Evolutionary conservation across 495 filamentous ascomycete species (phyloP), one percentile per base, ranked within the genome.

Genomic region (Penicillium cinerascens): DNA sequence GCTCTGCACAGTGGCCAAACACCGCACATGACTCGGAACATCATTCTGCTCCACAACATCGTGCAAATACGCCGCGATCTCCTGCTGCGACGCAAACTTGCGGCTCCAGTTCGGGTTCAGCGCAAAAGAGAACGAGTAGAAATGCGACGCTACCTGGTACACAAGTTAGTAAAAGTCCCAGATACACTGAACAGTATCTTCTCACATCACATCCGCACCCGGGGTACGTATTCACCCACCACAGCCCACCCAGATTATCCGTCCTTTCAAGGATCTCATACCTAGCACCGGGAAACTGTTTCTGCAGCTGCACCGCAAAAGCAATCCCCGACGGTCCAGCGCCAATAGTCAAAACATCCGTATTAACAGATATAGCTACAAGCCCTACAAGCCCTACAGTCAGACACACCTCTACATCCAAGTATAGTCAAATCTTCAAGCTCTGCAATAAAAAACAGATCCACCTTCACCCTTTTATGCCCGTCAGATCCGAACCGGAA

Each of bases 251-350:
- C 7, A 64, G 11, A 18, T 54, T 43, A 10, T 52, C 22, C 4
- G 55, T 29, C 35, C 55, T 58, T 27, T 64, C 66, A 21, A 62
- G 35, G 26, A 69, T 60, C 22, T 59, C 48, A 38, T 47, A 67
- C 68, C 67, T 58, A 77, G 43, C 37, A 0, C 23, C 15, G 73
- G 56, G 73, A 68, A 42, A 83, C 54, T 74, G 64, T 42, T 81
- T 69, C 49, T 78, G 76, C 45, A 86, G 64, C 16, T 74, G 73
- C 42, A 81, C 78, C 10, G 71, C 82, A 63, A 84, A 76, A 20
- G 72, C 78, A 57, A 85, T 79, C 10, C 77, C 83, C 1, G 78
- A 80, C 60, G 80, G 75, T 21, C 83, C 83, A 13, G 81, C 79
- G 29, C 83, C 84, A 42, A 81, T 75, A 44, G 75, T 48, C 18